Evolutionary conservation across 2,329 filamentous ascomycete genomes (phyloP), one percentile per base, ranked within the genome.

Genomic region (Paramyrothecium sp.): DNA sequence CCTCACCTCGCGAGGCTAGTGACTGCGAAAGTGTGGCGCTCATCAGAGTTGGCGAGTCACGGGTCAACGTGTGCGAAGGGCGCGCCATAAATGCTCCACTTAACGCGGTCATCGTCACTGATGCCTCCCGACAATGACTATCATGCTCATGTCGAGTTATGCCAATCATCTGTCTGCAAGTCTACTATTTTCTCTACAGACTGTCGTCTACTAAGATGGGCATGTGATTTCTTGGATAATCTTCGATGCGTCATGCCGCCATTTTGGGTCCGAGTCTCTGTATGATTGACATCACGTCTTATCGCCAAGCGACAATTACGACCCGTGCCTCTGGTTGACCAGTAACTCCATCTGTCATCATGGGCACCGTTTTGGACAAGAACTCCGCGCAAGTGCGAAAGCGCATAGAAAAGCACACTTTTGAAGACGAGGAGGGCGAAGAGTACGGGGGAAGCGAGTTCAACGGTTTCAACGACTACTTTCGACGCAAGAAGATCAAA

Each of bases 401-500:
- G 69, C 78, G 82, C 63, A 86, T 89, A 60, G 81, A 86, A 55
- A 69, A 68, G 17, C 86, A 97, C 73, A 83, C 81, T 2, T 98
- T 97, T 71, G 80, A 88, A 2, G 82, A 90, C 67, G 92, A 97
- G 70, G 83, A 84, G 22, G 94, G 95, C 57, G 94, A 98, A 57
- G 96, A 99, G 72, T 99, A 99, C 72, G 87, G 89, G 58, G 85
- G 81, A 2, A 97, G 92, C 61, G 85, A 84, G 54, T 99, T 98
- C 73, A 91, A 92, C 23, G 94, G 93, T 10, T 96, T 98, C 67
- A 76, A 81, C 22, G 94, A 98, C 69, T 99, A 98, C 73, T 96
- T 97, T 71, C 84, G 93, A 53, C 88, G 93, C 56, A 99, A 99
- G 79, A 97, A 96, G 80, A 87, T 97, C 73, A 99, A 99, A 71